phyloP scores from a whole-genome alignment of 345 rosid genomes.

The Clausena lansium region DNA sequence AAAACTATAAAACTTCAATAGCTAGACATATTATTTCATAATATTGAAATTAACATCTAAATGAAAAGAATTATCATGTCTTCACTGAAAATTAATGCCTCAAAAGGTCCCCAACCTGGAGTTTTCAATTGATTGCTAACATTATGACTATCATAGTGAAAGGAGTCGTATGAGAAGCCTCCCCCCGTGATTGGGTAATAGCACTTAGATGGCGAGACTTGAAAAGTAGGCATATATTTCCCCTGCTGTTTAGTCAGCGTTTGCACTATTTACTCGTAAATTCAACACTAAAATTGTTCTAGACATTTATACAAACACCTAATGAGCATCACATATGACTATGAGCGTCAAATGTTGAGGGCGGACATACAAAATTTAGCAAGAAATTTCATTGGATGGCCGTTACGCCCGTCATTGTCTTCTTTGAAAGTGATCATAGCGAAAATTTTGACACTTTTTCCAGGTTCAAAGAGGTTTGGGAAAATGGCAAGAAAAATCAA shows the following conservation, averaged over 20 bases:
- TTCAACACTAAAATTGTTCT: too few species aligned
- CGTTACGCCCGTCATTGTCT: too few species aligned
- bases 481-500: too few species aligned
- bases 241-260: neutral
- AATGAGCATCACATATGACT: neutral
- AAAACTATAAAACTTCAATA: neutral
- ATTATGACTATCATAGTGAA: neutral
- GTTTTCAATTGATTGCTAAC: neutral
- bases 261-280: too few species aligned
- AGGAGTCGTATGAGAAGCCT: neutral
- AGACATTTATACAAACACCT: neutral
- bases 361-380: neutral
- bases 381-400: neutral
- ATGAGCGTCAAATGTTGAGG: neutral
- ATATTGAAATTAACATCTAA: too few species aligned
- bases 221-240: too few species aligned
- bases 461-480: too few species aligned
- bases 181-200: too few species aligned
- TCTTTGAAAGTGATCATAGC: too few species aligned
- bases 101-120: neutral
- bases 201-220: too few species aligned
- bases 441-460: too few species aligned
- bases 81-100: neutral
- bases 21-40: neutral
- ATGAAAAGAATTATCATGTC: neutral